Percentiles rank a stretch among this genome's conserved stretches.
These are phyloP conservation scores for Eremothecium sinecaudum DNA, from an alignment of 1,139 yeast genomes.

Conservation along the genomic window DNA sequence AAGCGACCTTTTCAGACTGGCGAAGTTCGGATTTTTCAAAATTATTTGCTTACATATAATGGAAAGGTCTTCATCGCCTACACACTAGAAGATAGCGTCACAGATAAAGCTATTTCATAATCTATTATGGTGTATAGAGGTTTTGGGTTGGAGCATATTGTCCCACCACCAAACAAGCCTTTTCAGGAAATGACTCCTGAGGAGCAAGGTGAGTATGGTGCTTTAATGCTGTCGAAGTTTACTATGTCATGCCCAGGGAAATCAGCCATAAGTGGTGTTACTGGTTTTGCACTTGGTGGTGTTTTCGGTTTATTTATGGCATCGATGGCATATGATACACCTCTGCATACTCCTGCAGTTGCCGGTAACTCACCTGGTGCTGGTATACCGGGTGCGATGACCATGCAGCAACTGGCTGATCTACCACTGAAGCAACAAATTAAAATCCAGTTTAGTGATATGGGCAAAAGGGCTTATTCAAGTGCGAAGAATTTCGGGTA, in stretches of 20 bases:
- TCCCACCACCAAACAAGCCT: constrained; percentile 37
- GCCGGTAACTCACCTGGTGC: constrained; percentile 41
- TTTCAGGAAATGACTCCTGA: constrained; percentile 73
- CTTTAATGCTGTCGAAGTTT: constrained; percentile 68
- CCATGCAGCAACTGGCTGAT: constrained; percentile 52
- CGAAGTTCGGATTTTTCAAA: not conserved
- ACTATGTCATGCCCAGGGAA: constrained; percentile 97
- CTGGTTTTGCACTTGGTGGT: constrained; percentile 94
- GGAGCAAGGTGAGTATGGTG: constrained; percentile 89
- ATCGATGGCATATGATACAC: constrained; percentile 46
- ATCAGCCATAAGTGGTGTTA: constrained; percentile 81
- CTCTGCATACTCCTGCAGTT: constrained; percentile 28
- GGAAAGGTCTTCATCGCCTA: too few species aligned
- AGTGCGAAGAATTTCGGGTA: constrained; percentile 93
- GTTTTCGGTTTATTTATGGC: constrained; percentile 97
- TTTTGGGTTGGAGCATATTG: constrained; percentile 34
- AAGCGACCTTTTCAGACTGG: constrained; percentile 1
- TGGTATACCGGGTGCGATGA: constrained; percentile 15
- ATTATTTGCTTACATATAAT: not conserved
- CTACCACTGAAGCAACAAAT: constrained; percentile 89
- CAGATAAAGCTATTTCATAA: too few species aligned
- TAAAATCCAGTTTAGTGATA: constrained; percentile 82
- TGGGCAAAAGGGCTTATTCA: constrained; percentile 78
- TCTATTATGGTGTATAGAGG: constrained; percentile 33
- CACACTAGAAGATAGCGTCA: too few species aligned